Evolutionary conservation across 2,329 filamentous ascomycete species (phyloP), one percentile per base, ranked within the genome.

Genomic region (Fusarium siculi): DNA sequence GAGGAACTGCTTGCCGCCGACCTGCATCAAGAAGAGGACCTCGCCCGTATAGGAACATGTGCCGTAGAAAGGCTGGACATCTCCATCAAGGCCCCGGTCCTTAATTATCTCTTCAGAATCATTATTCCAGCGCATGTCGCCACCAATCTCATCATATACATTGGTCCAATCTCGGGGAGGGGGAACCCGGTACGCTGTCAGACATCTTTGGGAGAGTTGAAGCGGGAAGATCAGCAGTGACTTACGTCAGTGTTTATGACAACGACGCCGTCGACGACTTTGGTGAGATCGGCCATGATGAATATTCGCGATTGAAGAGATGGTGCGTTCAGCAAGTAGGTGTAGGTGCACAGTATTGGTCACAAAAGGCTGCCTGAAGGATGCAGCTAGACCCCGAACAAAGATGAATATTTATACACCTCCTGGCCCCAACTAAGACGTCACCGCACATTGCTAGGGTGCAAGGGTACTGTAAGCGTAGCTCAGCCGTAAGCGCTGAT

Each of bases 281-380:
- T 49, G 4, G 28, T 49, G 25, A n/a, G 46, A 16, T 30, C 16
- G 2, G 4, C 1, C 28, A 49, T 49, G 19, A 0, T 18, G 28
- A 0, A n/a, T 16, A 16, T 16, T 10, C 2, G 44, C n/a, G 9
- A 0, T 4, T 11, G 14, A 9, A 30, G 14, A 0, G 2, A 21
- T 47, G 44, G 19, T 2, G 19, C 2, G 18, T 30, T n/a, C 14
- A 5, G 9, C 3, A 21, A 28, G 18, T 4, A n/a, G 28, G 14
- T n/a, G 19, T 30, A 11, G 7, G 28, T 16, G 14, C 19, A 28
- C 25, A n/a, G n/a, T 16, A n/a, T 16, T 30, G 28, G 3, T 49
- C 28, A 49, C 28, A 49, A 11, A 47, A 30, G 2, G 44, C 7
- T 47, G 28, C 44, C 14, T 8, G 44, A 9, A 47, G 0, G 4